Conservation (phyloP, 495 filamentous ascomycete genomes). For the Chlorociboria aeruginascens region DNA sequence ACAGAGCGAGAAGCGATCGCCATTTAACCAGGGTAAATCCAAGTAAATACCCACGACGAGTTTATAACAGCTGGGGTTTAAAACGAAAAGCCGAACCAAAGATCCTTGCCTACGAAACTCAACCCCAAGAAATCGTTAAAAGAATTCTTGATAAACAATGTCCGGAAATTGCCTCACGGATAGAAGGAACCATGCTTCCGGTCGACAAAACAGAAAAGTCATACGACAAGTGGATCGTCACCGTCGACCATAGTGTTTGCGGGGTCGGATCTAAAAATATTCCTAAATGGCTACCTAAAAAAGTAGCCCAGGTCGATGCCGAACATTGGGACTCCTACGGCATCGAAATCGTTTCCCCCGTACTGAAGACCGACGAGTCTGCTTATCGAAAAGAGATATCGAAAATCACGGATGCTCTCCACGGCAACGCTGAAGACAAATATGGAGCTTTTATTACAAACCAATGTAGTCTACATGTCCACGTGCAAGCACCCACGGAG, state of each 20-base stretch:
- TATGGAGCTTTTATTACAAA: constrained; percentile 12
- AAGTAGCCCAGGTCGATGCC: background rate
- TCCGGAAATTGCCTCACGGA: background rate
- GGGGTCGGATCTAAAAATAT: constrained; percentile 11
- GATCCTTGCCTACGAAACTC: background rate
- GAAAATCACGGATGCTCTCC: constrained; percentile 2
- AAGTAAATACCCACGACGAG: background rate
- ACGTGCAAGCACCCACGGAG: constrained; percentile 7
- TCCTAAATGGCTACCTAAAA: background rate
- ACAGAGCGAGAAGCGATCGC: background rate
- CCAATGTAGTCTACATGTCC: constrained; percentile 14
- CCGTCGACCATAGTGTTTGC: constrained; percentile 1
- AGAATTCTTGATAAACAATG: background rate
- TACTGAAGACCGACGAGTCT: background rate
- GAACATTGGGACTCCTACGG: constrained; percentile 13
- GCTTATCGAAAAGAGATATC: background rate
- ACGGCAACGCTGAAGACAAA: background rate
- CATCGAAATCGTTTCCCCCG: constrained; percentile 5
- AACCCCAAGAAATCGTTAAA: background rate
- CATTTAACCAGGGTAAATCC: background rate
- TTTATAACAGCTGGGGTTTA: constrained; percentile 7
- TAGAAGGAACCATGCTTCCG: background rate
- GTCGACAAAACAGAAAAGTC: background rate
- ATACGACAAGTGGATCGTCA: constrained; percentile 8
- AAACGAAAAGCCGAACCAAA: background rate